phyloP scores from a whole-genome alignment of 2,329 filamentous ascomycete genomes.

The Penicillium sp. region DNA sequence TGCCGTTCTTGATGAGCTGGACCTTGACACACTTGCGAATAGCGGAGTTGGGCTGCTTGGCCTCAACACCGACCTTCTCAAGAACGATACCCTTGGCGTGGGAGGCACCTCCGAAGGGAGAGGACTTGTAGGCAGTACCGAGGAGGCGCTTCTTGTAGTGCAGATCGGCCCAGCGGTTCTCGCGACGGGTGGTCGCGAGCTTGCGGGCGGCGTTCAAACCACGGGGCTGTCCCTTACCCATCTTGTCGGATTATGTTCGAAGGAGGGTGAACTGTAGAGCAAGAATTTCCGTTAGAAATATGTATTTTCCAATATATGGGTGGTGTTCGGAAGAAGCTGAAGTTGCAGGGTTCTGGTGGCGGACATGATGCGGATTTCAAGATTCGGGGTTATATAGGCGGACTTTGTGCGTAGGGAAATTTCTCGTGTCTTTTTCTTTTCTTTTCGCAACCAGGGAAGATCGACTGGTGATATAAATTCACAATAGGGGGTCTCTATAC shows the following conservation, averaged over 20 bases:
- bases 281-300: too few species aligned
- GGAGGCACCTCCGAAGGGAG: constrained; percentile 97
- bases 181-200: constrained; percentile 92
- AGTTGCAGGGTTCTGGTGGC: too few species aligned
- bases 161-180: constrained; percentile 96
- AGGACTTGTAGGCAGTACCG: constrained; percentile 98
- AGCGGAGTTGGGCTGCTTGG: constrained; percentile 99
- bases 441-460: too few species aligned
- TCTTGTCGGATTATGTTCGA: constrained; percentile 56
- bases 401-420: too few species aligned
- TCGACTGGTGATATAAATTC: too few species aligned
- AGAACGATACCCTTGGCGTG: constrained; percentile 99
- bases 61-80: constrained; percentile 99
- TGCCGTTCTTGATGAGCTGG: constrained; percentile 99
- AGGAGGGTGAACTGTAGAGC: constrained; percentile 13
- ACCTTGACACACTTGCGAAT: constrained; percentile 99
- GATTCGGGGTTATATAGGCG: too few species aligned
- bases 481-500: too few species aligned
- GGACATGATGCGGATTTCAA: too few species aligned
- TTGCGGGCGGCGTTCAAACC: constrained; percentile 99
- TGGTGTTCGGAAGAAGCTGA: too few species aligned
- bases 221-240: constrained; percentile 98
- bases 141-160: constrained; percentile 99
- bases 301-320: too few species aligned
- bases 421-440: too few species aligned